Evolutionary conservation across 2,329 filamentous ascomycete species (phyloP).

Genomic region (Elsinoe australis): DNA sequence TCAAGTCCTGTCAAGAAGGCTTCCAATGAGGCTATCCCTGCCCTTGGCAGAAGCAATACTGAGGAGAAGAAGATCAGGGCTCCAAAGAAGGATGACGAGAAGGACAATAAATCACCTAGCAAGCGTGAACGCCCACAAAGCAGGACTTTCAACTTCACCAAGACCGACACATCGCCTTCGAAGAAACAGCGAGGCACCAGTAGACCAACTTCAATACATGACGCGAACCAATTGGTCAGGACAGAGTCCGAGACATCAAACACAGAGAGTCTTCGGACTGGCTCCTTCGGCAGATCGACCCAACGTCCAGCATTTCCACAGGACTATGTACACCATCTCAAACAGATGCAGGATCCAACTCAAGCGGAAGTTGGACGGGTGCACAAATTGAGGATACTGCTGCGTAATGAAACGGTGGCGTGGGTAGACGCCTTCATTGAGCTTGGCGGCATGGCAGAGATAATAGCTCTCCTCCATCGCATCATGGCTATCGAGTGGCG

Average conservation of each 20-base stretch:
- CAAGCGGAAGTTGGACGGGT: slow-evolving; percentile 87
- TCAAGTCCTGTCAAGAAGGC: slow-evolving; percentile 18
- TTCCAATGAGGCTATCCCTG: slow-evolving; percentile 15
- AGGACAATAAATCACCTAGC: slow-evolving; percentile 28
- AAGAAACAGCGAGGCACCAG: slow-evolving; percentile 69
- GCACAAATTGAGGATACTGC: slow-evolving; percentile 80
- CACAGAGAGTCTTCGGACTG: slow-evolving; percentile 20
- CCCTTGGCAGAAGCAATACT: background rate
- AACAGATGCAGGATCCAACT: slow-evolving; percentile 72
- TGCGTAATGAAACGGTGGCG: slow-evolving; percentile 88
- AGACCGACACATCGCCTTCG: slow-evolving; percentile 57
- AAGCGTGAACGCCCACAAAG: slow-evolving; percentile 53
- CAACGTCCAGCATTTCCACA: slow-evolving; percentile 67
- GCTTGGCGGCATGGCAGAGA: slow-evolving; percentile 85
- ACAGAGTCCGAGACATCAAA: slow-evolving; percentile 22
- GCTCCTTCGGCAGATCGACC: slow-evolving; percentile 32
- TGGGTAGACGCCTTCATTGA: slow-evolving; percentile 93
- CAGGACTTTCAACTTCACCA: slow-evolving; percentile 70
- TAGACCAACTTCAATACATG: slow-evolving; percentile 51
- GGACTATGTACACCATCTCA: slow-evolving; percentile 80
- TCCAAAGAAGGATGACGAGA: slow-evolving; percentile 19
- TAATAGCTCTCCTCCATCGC: slow-evolving; percentile 77
- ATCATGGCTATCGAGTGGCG: slow-evolving; percentile 96
- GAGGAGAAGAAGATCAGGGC: slow-evolving; percentile 9
- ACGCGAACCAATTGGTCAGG: slow-evolving; percentile 37